Evolutionary conservation across 2,329 filamentous ascomycete genomes (phyloP), one percentile per base, ranked within the genome.

Genomic region (Colletotrichum coccodes): DNA sequence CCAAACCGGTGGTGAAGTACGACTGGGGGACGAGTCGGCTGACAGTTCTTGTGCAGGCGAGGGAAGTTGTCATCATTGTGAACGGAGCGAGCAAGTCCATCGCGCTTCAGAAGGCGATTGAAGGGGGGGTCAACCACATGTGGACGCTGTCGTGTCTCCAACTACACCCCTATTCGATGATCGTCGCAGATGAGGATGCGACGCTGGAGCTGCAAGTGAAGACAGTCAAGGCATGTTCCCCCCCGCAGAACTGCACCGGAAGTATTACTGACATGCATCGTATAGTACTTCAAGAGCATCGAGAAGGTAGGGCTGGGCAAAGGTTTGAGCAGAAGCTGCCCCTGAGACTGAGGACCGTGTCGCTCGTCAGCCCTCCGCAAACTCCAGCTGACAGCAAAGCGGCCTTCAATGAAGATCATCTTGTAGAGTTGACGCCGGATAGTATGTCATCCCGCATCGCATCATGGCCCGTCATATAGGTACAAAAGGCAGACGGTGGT

Each of bases 81-180:
- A 91, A 90, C 1, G 92, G 92, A 30, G 87, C 91, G 5, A 89
- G 91, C 81, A 94, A 94, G 77, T 88, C 92, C 1, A 80, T 91
- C 21, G 92, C 92, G 2, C 81, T 94, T 68, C 90, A 93, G 76
- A 89, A 89, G 73, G 92, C 91, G 70, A 86, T 94, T 70, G 92
- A 94, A 76, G 90, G 90, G 46, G 91, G 90, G 49, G 86, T 94
- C 62, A 94, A 92, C 77, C 92, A 94, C 79, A 93, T 93, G 90
- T 94, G 92, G 91, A 94, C 92, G 0, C 84, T 94, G 3, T 94
- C 91, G 1, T 88, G 88, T 61, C 82, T 94, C 70, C 92, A 94
- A 78, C 80, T 93, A 74, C 92, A 94, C 76, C 89, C 88, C 1
- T 90, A 92, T 73, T 89, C 91, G 57, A 86, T 94, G 82, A 88